Evolutionary conservation across 257 asterid genomes (phyloP).

Genomic region (Galeopsis tetrahit): DNA sequence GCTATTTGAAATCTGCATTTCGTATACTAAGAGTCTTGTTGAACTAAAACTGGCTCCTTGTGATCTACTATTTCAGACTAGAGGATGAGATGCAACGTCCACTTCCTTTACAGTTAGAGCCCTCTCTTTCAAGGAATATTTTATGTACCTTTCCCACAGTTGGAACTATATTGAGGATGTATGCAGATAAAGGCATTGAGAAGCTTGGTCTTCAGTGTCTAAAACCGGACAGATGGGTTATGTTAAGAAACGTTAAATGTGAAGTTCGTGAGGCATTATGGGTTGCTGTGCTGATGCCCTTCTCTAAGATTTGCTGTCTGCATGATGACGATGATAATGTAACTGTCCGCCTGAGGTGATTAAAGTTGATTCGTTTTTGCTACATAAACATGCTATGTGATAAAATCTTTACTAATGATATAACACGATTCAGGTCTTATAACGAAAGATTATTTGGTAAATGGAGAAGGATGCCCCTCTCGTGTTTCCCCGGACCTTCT

Average conservation of each 20-base stretch:
- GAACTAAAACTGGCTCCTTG: slow-evolving; percentile 21
- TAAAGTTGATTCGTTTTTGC: slow-evolving; percentile 19
- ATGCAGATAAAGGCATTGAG: slow-evolving; percentile 47
- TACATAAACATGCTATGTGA: not conserved
- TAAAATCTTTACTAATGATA: slow-evolving; percentile 17
- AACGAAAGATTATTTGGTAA: slow-evolving; percentile 53
- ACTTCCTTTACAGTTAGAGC: slow-evolving; percentile 68
- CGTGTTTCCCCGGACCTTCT: slow-evolving; percentile 74
- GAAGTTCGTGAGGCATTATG: slow-evolving; percentile 59
- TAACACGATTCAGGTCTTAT: slow-evolving; percentile 46
- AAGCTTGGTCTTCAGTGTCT: slow-evolving; percentile 54
- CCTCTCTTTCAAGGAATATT: slow-evolving; percentile 63
- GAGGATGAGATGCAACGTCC: slow-evolving; percentile 69
- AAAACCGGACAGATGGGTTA: slow-evolving; percentile 71
- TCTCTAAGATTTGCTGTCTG: slow-evolving; percentile 67
- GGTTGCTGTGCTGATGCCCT: slow-evolving; percentile 70
- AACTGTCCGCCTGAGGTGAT: slow-evolving; percentile 56
- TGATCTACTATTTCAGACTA: slow-evolving; percentile 52
- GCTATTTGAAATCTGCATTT: not conserved
- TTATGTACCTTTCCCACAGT: slow-evolving; percentile 70
- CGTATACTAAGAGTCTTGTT: not conserved
- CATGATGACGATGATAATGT: slow-evolving; percentile 58
- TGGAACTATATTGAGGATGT: slow-evolving; percentile 82
- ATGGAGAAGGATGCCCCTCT: slow-evolving; percentile 67
- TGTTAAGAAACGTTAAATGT: slow-evolving; percentile 53